Conservation (phyloP, 805 yeast species). For the Nakazawaea laoshanensis region DNA sequence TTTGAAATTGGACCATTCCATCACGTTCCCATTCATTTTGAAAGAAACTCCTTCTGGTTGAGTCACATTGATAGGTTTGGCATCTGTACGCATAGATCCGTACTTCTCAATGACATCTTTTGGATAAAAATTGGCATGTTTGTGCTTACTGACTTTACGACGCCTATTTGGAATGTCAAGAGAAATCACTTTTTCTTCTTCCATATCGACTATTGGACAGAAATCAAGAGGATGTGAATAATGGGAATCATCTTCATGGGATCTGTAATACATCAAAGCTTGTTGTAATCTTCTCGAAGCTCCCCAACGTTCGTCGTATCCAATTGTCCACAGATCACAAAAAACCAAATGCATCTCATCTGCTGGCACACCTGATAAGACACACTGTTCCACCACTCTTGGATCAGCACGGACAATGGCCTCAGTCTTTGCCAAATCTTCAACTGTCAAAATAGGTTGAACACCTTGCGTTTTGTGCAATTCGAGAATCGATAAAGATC, state of each 20-base stretch:
- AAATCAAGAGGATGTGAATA: conserved; percentile 70
- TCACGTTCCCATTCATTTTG: conserved; percentile 57
- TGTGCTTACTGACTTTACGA: conserved; percentile 59
- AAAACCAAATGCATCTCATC: conserved; percentile 46
- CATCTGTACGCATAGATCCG: conserved; percentile 56
- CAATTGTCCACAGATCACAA: conserved; percentile 64
- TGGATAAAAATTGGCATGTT: conserved; percentile 66
- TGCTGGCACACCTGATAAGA: conserved; percentile 57
- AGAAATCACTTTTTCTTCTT: conserved; percentile 56
- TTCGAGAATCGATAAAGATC: conserved; percentile 35
- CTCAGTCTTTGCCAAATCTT: conserved; percentile 57
- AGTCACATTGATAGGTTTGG: conserved; percentile 59
- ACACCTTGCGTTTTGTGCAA: conserved; percentile 46
- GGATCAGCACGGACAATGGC: conserved; percentile 63
- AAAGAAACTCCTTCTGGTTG: conserved; percentile 84
- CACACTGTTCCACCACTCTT: conserved; percentile 64
- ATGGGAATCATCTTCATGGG: conserved; percentile 64
- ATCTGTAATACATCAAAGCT: conserved; percentile 72
- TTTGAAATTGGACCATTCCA: conserved; percentile 72
- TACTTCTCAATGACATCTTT: conserved; percentile 50
- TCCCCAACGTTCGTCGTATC: conserved; percentile 68
- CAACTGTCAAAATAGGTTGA: conserved; percentile 70
- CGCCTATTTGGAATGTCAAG: conserved; percentile 73
- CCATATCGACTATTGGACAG: conserved; percentile 76
- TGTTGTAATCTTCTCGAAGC: conserved; percentile 68